These are phyloP conservation scores for Fusarium oxysporum DNA, from an alignment of 2,329 filamentous ascomycete genomes.

Conservation along the genomic window DNA sequence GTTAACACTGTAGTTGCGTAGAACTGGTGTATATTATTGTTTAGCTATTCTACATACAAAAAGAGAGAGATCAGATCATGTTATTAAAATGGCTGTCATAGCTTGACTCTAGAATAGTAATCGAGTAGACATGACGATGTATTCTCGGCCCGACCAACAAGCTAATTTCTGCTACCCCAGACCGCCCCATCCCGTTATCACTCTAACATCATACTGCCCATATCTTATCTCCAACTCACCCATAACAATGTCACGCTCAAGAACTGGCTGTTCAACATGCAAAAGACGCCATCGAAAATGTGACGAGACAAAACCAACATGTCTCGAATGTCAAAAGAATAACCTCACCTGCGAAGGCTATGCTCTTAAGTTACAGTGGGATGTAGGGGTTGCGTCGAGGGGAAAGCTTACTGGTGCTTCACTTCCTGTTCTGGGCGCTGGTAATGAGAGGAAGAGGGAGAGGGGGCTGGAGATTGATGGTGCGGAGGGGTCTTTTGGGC, in stretches of 20 bases:
- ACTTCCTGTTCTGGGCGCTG: background rate
- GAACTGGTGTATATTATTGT: too few species aligned
- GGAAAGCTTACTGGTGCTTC: conserved; percentile 16
- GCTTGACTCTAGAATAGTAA: too few species aligned
- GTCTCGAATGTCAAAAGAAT: conserved; percentile 21
- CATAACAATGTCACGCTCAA: conserved; percentile 24
- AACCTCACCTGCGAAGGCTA: conserved; percentile 29
- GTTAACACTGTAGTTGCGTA: too few species aligned
- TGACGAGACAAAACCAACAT: conserved; percentile 32
- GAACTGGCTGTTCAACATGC: conserved; percentile 34
- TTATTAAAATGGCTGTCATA: too few species aligned
- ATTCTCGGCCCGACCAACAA: background rate
- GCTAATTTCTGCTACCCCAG: conserved; percentile 10
- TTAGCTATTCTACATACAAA: too few species aligned
- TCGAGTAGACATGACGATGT: background rate
- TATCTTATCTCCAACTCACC: background rate
- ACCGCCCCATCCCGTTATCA: background rate
- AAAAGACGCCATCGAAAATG: conserved; percentile 40
- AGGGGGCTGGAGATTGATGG: background rate
- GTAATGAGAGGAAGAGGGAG: background rate
- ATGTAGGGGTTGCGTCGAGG: conserved; percentile 27
- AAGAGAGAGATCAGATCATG: too few species aligned
- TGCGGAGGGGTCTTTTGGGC: background rate
- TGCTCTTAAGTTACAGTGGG: conserved; percentile 28
- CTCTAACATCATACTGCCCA: too few species aligned